A percentile compares a stretch with the other conserved stretches of the same genome.
These are phyloP conservation scores for Ramalina intermedia DNA, from an alignment of 495 filamentous ascomycete species.

Conservation along the genomic window DNA sequence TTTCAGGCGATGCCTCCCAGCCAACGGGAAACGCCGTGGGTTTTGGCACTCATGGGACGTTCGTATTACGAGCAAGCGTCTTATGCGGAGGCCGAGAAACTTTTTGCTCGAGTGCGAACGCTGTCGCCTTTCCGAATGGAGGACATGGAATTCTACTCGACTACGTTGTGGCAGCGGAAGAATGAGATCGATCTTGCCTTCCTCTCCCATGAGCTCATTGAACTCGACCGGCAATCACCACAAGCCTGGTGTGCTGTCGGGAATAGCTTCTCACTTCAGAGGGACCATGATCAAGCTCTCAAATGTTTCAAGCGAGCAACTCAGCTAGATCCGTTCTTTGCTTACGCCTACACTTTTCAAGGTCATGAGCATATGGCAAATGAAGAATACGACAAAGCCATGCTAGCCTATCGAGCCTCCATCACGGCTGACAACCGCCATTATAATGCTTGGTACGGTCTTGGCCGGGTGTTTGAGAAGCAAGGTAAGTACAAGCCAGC, in stretches of 20 bases:
- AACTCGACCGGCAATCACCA: conserved; percentile 71
- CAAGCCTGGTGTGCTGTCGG: conserved; percentile 92
- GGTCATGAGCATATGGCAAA: conserved; percentile 95
- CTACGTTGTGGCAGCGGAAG: conserved; percentile 91
- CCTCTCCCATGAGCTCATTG: conserved; percentile 77
- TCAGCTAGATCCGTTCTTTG: conserved; percentile 76
- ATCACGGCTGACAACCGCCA: conserved; percentile 75
- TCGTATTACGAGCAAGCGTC: conserved; percentile 77
- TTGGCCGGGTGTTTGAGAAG: conserved; percentile 86
- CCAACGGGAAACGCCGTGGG: conserved; percentile 92
- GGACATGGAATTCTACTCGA: conserved; percentile 96
- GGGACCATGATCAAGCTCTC: conserved; percentile 88
- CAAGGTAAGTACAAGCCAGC: conserved; percentile 85
- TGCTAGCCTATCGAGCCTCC: conserved; percentile 66
- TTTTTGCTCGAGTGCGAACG: conserved; percentile 59
- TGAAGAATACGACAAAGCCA: conserved; percentile 91
- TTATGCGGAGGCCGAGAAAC: conserved; percentile 74
- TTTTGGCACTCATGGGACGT: conserved; percentile 75
- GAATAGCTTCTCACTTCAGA: conserved; percentile 88
- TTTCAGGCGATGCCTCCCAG: conserved; percentile 52
- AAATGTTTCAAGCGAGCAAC: conserved; percentile 92
- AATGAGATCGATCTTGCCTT: conserved; percentile 83
- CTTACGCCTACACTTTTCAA: conserved; percentile 89
- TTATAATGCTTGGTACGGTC: conserved; percentile 95
- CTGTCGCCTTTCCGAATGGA: conserved; percentile 66